Conservation (phyloP, 139 green algal species). For the Nannochloris sp. region DNA sequence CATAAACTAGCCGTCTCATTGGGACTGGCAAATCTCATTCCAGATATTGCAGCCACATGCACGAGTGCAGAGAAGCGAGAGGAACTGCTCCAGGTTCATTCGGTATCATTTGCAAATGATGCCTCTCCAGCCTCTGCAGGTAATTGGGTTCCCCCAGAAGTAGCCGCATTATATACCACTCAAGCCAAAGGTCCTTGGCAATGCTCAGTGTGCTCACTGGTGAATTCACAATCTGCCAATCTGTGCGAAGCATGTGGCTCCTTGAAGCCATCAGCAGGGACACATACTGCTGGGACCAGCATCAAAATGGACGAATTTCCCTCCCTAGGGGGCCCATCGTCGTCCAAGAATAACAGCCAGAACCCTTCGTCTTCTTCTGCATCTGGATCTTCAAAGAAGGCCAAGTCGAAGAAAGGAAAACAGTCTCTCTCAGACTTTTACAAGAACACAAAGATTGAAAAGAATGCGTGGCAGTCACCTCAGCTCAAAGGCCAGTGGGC, state of each 20-base stretch:
- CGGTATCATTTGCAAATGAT: conserved; percentile 20
- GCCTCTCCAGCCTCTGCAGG: not conserved
- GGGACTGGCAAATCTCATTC: conserved; percentile 42
- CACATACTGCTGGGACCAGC: not conserved
- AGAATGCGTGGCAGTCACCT: conserved; percentile 28
- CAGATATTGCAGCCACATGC: conserved; percentile 58
- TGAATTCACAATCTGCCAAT: conserved; percentile 30
- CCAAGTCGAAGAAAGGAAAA: not conserved
- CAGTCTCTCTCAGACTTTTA: conserved; percentile 9
- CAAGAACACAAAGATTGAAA: conserved; percentile 10
- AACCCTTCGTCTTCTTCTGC: not conserved
- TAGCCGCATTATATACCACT: conserved; percentile 34
- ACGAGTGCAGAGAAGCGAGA: conserved; percentile 34
- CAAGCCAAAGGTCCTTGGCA: conserved; percentile 33
- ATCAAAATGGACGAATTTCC: not conserved
- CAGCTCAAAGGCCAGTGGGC: conserved; percentile 10
- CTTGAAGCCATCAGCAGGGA: not conserved
- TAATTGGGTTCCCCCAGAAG: conserved; percentile 60
- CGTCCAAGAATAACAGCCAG: not conserved
- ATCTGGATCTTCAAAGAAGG: not conserved
- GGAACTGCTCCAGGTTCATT: conserved; percentile 48
- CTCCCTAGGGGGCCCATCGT: no score
- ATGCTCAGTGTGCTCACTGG: conserved; percentile 43
- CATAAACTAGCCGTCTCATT: conserved; percentile 34
- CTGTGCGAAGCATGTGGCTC: conserved; percentile 43